These are phyloP conservation scores for Camelina hispida DNA, from an alignment of 345 rosid species.

Conservation along the genomic window DNA sequence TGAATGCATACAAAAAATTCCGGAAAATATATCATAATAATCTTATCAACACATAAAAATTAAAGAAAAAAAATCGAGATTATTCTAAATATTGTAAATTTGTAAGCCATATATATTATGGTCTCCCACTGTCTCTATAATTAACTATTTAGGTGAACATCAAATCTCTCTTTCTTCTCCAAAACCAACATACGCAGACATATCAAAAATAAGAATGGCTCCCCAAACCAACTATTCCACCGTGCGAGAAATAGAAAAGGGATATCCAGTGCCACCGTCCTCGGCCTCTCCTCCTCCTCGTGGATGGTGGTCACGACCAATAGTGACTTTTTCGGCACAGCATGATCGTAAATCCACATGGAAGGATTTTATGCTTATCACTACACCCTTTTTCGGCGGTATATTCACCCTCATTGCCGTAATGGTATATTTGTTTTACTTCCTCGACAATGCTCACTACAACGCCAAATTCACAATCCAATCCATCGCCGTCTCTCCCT, in stretches of 20 bases:
- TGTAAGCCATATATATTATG: too few relatives aligned
- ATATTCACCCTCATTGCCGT: background rate
- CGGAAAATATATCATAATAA: too few relatives aligned
- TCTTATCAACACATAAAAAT: too few relatives aligned
- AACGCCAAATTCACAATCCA: slow-evolving; percentile 30
- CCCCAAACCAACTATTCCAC: background rate
- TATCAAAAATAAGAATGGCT: background rate
- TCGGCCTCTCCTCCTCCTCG: background rate
- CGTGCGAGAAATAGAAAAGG: background rate
- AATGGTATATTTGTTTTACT: background rate
- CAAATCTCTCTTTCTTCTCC: background rate
- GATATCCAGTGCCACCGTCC: slow-evolving; percentile 4
- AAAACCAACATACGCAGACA: background rate
- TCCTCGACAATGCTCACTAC: background rate
- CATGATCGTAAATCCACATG: background rate
- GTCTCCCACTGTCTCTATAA: too few relatives aligned
- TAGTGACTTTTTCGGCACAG: background rate
- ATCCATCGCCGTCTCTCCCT: slow-evolving; percentile 18
- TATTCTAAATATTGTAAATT: too few relatives aligned
- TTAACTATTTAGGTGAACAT: background rate
- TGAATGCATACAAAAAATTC: too few relatives aligned
- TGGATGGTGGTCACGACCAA: slow-evolving; percentile 38
- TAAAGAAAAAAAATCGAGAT: background rate
- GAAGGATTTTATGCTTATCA: background rate
- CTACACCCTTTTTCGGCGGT: background rate